phyloP scores from a whole-genome alignment of 106 monocot genomes.

The Dendrobium huoshanense region DNA sequence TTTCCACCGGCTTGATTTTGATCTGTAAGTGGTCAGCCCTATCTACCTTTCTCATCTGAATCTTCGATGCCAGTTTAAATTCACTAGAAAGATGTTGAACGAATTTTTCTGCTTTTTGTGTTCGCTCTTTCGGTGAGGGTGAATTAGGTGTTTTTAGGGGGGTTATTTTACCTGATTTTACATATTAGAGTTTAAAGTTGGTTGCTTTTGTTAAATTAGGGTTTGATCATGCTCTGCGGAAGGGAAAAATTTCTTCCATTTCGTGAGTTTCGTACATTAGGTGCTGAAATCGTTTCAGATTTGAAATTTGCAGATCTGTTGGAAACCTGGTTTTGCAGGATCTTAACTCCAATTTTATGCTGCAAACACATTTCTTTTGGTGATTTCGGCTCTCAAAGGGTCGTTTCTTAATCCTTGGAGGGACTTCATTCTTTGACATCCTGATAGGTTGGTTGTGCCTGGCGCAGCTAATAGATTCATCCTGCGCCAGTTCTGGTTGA shows the following conservation, averaged over 20 bases:
- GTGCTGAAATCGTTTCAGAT: not conserved
- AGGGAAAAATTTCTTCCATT: not conserved
- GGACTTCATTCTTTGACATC: not conserved
- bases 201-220: not conserved
- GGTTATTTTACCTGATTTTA: not conserved
- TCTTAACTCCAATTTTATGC: not conserved
- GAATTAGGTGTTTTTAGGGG: not conserved
- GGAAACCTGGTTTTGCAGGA: not conserved
- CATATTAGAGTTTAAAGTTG: not conserved
- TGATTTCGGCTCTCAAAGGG: not conserved
- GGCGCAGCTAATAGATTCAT: not conserved
- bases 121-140: not conserved
- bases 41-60: not conserved
- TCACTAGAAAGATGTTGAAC: not conserved
- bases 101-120: not conserved
- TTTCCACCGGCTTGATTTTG: not conserved
- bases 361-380: not conserved
- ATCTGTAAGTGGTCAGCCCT: conserved; percentile 2
- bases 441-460: not conserved
- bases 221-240: not conserved
- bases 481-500: not conserved
- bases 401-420: not conserved
- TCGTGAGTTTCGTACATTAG: not conserved
- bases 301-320: not conserved
- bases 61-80: not conserved